These are phyloP conservation scores for Lepiota subincarnata DNA, from an alignment of 768 basidiomycete species.

Conservation along the genomic window DNA sequence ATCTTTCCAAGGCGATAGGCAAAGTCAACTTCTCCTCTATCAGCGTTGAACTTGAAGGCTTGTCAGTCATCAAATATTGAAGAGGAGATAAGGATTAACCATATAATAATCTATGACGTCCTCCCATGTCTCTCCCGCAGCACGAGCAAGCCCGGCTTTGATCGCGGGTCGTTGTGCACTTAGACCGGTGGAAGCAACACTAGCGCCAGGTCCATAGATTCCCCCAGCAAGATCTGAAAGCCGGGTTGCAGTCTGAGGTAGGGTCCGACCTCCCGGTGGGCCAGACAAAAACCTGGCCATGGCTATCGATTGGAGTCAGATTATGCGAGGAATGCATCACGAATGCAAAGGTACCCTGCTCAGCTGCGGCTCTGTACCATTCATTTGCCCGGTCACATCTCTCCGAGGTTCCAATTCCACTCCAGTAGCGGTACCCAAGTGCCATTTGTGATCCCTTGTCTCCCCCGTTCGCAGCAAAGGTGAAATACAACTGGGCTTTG, in stretches of 20 bases:
- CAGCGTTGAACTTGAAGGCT: conserved; percentile 78
- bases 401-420: conserved; percentile 88
- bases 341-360: conserved; percentile 52
- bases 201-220: conserved; percentile 92
- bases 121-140: conserved; percentile 91
- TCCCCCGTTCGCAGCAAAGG: conserved; percentile 87
- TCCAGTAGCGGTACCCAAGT: conserved; percentile 92
- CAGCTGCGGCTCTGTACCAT: conserved; percentile 90
- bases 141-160: conserved; percentile 76
- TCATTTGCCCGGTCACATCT: conserved; percentile 77
- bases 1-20: conserved; percentile 93
- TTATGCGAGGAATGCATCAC: background rate
- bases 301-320: conserved; percentile 38
- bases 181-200: conserved; percentile 83
- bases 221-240: conserved; percentile 91
- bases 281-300: conserved; percentile 80
- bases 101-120: conserved; percentile 91
- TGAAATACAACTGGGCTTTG: conserved; percentile 87
- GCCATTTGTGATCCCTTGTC: conserved; percentile 90
- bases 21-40: conserved; percentile 84
- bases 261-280: conserved; percentile 84
- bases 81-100: conserved; percentile 35
- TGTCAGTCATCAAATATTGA: background rate
- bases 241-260: conserved; percentile 76
- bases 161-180: conserved; percentile 73